Percentiles rank a stretch among this genome's conserved stretches.
Evolutionary conservation across 495 filamentous ascomycete species (phyloP).

Genomic region (Amphirosellinia nigrospora): DNA sequence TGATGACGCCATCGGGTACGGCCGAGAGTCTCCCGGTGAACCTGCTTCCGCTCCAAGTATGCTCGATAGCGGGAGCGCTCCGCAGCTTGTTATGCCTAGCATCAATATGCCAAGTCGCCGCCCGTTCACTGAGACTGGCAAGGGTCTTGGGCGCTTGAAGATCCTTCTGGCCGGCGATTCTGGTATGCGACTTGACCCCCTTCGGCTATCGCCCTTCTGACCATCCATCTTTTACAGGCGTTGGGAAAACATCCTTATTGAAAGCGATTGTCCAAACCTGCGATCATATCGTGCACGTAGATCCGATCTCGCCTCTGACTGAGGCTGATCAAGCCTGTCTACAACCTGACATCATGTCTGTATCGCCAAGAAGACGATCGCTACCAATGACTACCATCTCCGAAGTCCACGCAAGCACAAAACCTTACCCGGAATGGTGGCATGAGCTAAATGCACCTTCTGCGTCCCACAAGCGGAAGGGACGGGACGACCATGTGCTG

Average conservation of each 20-base stretch:
- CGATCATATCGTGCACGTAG: slow-evolving; percentile 95
- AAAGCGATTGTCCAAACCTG: slow-evolving; percentile 94
- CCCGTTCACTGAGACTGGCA: slow-evolving; percentile 89
- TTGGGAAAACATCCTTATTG: slow-evolving; percentile 90
- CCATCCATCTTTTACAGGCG: slow-evolving; percentile 28
- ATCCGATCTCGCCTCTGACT: slow-evolving; percentile 66
- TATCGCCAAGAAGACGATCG: slow-evolving; percentile 33
- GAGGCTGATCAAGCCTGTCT: neutral
- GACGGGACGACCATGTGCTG: slow-evolving; percentile 78
- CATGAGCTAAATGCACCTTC: slow-evolving; percentile 82
- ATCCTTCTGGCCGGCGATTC: slow-evolving; percentile 83
- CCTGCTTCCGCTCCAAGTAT: slow-evolving; percentile 38
- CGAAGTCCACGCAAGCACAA: slow-evolving; percentile 92
- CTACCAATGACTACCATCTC: slow-evolving; percentile 61
- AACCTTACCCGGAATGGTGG: slow-evolving; percentile 94
- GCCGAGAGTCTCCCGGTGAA: slow-evolving; percentile 55
- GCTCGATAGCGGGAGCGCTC: slow-evolving; percentile 63
- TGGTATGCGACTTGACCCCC: slow-evolving; percentile 56
- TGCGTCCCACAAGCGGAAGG: slow-evolving; percentile 75
- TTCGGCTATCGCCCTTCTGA: slow-evolving; percentile 9
- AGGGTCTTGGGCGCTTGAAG: slow-evolving; percentile 84
- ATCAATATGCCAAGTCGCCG: slow-evolving; percentile 92
- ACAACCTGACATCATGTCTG: slow-evolving; percentile 13
- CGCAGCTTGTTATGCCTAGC: slow-evolving; percentile 97
- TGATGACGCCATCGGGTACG: slow-evolving; percentile 59